Base-by-base conservation (phyloP, 2,329 filamentous ascomycete species). In the Leptosphaerulina australis region DNA sequence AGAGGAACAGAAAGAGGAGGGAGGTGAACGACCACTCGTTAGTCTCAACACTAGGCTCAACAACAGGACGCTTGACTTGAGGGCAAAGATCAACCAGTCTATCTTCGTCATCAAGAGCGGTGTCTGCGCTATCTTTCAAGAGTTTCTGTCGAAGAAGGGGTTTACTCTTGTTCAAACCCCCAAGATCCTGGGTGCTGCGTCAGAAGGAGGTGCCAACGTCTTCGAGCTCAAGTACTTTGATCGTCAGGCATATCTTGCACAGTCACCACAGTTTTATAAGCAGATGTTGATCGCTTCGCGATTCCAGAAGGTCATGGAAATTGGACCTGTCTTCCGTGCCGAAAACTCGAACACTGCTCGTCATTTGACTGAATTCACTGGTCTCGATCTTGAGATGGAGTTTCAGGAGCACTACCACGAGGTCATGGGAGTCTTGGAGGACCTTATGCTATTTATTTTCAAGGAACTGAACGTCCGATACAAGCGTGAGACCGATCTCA, bases 221-320 rank as follows among this genome's bases (percentile, higher is more conserved):
- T 97, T 99, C 74, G 82, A 87, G 63, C 80, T 97, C 62, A 86
- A 87, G 33, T 97, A 97, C 77, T 97, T 97, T 73, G 90, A 88
- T 60, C 84, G 88, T 67, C 84, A 88, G 59, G 93, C 91, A 1
- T 94, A 80, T 70, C 80, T 94, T 15, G 90, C 90, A 5, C 89
- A 92, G 71, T 88, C 84, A 5, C 90, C 90, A 5, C 90, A 94
- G 68, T 88, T 94, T 63, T 92, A 93, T 76, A 94, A 95, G 79
- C 90, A 95, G 70, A 86, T 89, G 74, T 85, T 92, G 70, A 91
- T 95, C 72, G 88, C 88, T 1, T 87, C 88, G 51, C 86, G 88
- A 33, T 82, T 88, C 64, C 84, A 92, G 77, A 83, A 86, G 40
- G 89, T 94, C 40, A 90, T 86, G 76, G 85, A 89, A 66, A 86